These are phyloP conservation scores for Calonectria leucothoes DNA, from an alignment of 2,329 filamentous ascomycete genomes.

Conservation along the genomic window DNA sequence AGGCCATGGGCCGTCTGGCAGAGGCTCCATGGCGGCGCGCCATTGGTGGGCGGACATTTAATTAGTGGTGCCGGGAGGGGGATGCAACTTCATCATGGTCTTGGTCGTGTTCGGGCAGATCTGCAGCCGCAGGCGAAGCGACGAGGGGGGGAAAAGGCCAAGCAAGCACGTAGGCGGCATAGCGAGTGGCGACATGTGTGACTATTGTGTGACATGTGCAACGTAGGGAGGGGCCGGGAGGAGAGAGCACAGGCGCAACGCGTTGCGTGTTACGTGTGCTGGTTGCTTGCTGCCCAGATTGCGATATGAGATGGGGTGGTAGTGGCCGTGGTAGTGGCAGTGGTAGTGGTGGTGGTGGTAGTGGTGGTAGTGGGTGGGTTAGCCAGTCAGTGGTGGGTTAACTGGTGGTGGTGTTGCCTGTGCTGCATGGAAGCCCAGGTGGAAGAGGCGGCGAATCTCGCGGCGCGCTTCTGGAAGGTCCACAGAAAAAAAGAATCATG, in stretches of 20 bases:
- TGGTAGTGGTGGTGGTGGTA: too few relatives aligned
- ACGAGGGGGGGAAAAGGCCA: not conserved
- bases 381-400: too few relatives aligned
- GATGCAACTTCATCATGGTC: not conserved
- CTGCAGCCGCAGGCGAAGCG: not conserved
- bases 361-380: too few relatives aligned
- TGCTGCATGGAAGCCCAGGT: slow-evolving; percentile 22
- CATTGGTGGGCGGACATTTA: slow-evolving; percentile 1
- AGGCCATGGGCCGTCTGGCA: not conserved
- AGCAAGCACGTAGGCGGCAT: not conserved
- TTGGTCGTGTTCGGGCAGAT: slow-evolving; percentile 7
- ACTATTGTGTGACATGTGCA: not conserved
- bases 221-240: too few relatives aligned
- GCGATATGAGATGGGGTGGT: too few relatives aligned
- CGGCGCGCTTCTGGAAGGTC: slow-evolving; percentile 19
- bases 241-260: not conserved
- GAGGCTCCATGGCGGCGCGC: not conserved
- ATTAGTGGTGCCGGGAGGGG: slow-evolving; percentile 2
- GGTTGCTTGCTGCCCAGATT: too few relatives aligned
- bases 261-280: not conserved
- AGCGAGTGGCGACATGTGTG: slow-evolving; percentile 6
- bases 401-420: not conserved
- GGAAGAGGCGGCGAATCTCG: slow-evolving; percentile 15
- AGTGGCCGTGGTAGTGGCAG: too few relatives aligned
- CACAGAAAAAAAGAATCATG: slow-evolving; percentile 9